These are phyloP conservation scores for Salvia miltiorrhiza DNA, from an alignment of 257 asterid genomes.

Conservation along the genomic window DNA sequence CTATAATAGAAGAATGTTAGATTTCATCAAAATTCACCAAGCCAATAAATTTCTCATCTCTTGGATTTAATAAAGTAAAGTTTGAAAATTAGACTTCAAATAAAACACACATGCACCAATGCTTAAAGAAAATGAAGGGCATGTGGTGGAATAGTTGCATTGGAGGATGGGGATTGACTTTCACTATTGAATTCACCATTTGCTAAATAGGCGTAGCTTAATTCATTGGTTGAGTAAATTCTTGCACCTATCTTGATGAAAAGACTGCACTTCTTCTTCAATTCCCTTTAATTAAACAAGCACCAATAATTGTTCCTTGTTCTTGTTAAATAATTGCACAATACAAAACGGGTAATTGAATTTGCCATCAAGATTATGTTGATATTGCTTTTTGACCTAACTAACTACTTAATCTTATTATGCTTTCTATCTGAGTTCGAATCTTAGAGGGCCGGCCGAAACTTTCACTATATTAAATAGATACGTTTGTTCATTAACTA, in stretches of 20 bases:
- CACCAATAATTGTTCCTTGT: constrained; percentile 13
- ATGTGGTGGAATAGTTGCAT: constrained; percentile 11
- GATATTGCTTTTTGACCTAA: background rate
- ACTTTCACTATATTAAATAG: no score
- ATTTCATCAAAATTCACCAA: background rate
- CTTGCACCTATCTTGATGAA: constrained; percentile 8
- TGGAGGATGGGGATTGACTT: constrained; percentile 18
- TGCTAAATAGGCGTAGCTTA: background rate
- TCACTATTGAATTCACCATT: constrained; percentile 23
- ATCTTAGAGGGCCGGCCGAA: no score
- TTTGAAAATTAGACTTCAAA: background rate
- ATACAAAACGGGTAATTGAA: background rate
- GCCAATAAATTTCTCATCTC: background rate
- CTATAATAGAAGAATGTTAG: no score
- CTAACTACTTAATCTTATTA: background rate
- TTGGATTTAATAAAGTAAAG: background rate
- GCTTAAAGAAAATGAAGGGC: background rate
- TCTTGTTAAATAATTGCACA: background rate
- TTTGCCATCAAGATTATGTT: background rate
- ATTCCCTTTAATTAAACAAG: background rate
- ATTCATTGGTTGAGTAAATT: background rate
- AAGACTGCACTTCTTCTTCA: constrained; percentile 4
- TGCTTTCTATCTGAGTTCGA: no score
- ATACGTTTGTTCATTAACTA: no score
- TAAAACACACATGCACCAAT: background rate